phyloP scores from a whole-genome alignment of 1,139 yeast genomes.

The Magnusiomyces tetraspermus region DNA sequence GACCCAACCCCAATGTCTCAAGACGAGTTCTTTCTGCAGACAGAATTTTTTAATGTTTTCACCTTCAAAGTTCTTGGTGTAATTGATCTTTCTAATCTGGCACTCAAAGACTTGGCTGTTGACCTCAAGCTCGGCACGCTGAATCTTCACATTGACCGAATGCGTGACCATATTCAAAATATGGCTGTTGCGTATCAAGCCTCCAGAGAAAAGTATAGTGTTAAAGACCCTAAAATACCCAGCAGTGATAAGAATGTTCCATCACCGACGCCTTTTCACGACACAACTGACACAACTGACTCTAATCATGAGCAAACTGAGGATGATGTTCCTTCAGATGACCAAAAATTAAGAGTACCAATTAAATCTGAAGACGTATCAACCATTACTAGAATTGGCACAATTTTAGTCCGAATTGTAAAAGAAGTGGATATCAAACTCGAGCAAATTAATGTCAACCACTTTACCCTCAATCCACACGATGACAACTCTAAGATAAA shows the following conservation, averaged over 20 bases:
- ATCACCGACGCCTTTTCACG: not conserved
- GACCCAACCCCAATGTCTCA: slow-evolving; percentile 5
- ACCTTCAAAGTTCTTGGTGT: slow-evolving; percentile 30
- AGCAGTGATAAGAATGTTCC: not conserved
- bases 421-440: slow-evolving; percentile 31
- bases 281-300: not conserved
- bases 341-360: not conserved
- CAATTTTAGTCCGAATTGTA: slow-evolving; percentile 28
- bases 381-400: slow-evolving; percentile 24
- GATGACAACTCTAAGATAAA: slow-evolving; percentile 1
- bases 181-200: not conserved
- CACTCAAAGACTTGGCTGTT: slow-evolving; percentile 29
- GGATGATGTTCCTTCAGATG: not conserved
- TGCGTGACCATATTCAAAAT: slow-evolving; percentile 13
- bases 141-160: slow-evolving; percentile 17
- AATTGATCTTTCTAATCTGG: slow-evolving; percentile 26
- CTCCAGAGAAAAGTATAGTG: not conserved
- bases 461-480: slow-evolving; percentile 15
- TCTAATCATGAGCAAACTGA: not conserved
- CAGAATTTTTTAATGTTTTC: slow-evolving; percentile 28
- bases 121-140: slow-evolving; percentile 27
- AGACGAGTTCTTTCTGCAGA: slow-evolving; percentile 24
- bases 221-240: not conserved
- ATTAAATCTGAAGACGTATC: slow-evolving; percentile 1
- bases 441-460: slow-evolving; percentile 25